Percentiles rank a stretch among this genome's conserved stretches.
These are phyloP conservation scores for Lycium barbarum DNA, from an alignment of 257 asterid species.

Conservation along the genomic window DNA sequence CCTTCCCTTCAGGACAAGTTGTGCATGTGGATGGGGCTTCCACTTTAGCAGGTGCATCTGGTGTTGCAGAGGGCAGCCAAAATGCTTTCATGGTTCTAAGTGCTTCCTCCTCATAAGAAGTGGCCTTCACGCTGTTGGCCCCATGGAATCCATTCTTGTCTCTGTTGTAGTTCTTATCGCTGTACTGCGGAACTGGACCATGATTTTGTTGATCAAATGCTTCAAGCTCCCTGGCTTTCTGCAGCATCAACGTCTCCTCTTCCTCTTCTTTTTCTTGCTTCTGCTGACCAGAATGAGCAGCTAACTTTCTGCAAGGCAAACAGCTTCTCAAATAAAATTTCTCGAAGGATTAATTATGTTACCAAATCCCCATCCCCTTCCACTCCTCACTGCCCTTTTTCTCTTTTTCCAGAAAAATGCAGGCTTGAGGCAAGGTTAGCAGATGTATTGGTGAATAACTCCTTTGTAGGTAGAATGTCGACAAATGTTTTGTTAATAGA, in stretches of 20 bases:
- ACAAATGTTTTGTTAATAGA: not conserved
- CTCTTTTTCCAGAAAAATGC: not conserved
- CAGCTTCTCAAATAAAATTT: not conserved
- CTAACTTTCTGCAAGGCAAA: conserved; percentile 60
- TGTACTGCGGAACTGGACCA: conserved; percentile 89
- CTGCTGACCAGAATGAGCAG: conserved; percentile 66
- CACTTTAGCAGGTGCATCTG: conserved; percentile 82
- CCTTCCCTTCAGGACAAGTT: conserved; percentile 85
- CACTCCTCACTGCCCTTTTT: not conserved
- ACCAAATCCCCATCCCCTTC: not conserved
- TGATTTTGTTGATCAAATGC: conserved; percentile 95
- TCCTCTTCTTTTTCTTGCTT: conserved; percentile 79
- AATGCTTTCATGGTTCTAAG: conserved; percentile 96
- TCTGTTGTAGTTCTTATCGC: conserved; percentile 59
- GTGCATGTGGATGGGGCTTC: conserved; percentile 77
- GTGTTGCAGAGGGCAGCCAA: conserved; percentile 98
- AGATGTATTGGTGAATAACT: not conserved
- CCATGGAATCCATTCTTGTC: conserved; percentile 93
- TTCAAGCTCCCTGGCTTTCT: conserved; percentile 80
- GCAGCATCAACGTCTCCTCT: conserved; percentile 64
- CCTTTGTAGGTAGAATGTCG: not conserved
- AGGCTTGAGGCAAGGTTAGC: not conserved
- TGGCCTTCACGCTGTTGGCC: conserved; percentile 91
- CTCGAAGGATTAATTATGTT: not conserved
- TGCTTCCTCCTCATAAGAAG: conserved; percentile 94